These are phyloP conservation scores for Sporothrix humicola DNA, from an alignment of 2,329 filamentous ascomycete species.

Conservation along the genomic window DNA sequence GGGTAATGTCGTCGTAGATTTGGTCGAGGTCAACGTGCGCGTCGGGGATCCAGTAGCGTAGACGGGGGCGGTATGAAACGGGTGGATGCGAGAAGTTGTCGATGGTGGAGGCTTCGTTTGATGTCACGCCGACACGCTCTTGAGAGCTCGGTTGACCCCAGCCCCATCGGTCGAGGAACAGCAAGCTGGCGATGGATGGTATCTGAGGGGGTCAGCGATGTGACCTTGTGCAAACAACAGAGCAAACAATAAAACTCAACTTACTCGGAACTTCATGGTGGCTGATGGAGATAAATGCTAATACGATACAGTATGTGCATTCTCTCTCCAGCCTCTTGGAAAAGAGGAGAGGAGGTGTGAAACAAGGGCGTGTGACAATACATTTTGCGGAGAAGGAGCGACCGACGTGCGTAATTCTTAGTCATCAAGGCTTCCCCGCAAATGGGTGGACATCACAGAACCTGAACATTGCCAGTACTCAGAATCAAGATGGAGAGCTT, in stretches of 20 bases:
- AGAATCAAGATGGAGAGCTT: no score
- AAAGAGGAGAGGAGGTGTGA: no score
- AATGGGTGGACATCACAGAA: no score
- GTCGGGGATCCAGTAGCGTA: conserved; percentile 22
- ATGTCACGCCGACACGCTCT: no score
- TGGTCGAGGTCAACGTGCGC: background rate
- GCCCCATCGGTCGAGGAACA: background rate
- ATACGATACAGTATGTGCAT: no score
- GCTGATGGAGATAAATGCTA: background rate
- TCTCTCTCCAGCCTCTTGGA: no score
- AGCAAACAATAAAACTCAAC: background rate
- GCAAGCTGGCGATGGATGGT: background rate
- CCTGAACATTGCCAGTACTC: no score
- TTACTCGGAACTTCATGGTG: background rate
- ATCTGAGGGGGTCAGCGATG: background rate
- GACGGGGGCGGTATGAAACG: background rate
- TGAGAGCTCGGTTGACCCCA: background rate
- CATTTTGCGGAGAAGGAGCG: no score
- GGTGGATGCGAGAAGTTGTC: background rate
- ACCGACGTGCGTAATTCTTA: no score
- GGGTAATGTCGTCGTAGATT: conserved; percentile 18
- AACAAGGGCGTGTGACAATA: no score
- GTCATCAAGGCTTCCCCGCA: no score
- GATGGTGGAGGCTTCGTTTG: background rate
- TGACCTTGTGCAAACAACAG: no score